A percentile compares a stretch with the other conserved stretches of the same genome.
Evolutionary conservation across 169 alveolate species (phyloP).

Genomic region (Plasmodium cynomolgi): DNA sequence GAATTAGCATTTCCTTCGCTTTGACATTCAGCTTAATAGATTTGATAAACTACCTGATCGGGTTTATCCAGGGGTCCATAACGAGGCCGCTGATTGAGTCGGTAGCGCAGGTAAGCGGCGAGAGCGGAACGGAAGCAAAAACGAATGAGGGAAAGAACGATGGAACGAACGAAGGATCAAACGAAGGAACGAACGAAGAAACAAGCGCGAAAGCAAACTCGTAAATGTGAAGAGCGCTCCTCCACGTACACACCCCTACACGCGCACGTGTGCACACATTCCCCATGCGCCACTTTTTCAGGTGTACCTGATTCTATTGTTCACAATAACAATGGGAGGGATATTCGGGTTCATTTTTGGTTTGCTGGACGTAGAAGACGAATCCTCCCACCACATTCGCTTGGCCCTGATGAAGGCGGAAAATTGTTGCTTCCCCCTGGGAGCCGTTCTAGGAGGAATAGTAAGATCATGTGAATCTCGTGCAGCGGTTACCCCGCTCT

Average conservation of each 20-base stretch:
- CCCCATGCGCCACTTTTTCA: conserved; percentile 16
- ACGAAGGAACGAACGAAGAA: not conserved
- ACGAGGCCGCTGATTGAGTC: conserved; percentile 93
- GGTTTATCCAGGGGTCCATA: conserved; percentile 86
- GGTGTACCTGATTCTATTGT: conserved; percentile 89
- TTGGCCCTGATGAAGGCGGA: conserved; percentile 93
- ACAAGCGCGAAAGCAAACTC: not conserved
- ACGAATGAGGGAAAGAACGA: not conserved
- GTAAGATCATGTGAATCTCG: conserved; percentile 62
- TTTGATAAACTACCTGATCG: conserved; percentile 89
- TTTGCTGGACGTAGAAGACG: conserved; percentile 93
- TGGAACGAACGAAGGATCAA: not conserved
- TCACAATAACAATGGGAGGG: conserved; percentile 94
- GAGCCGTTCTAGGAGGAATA: conserved; percentile 93
- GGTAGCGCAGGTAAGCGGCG: conserved; percentile 84
- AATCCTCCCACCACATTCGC: conserved; percentile 90
- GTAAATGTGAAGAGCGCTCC: not conserved
- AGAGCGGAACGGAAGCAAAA: not conserved
- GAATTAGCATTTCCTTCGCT: conserved; percentile 95
- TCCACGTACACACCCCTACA: not conserved
- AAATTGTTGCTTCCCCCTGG: conserved; percentile 94
- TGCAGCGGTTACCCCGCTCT: not conserved
- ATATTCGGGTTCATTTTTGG: conserved; percentile 96
- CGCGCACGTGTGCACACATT: not conserved
- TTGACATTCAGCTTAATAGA: conserved; percentile 94